phyloP scores from a whole-genome alignment of 2,329 filamentous ascomycete genomes.

The Zymoseptoria brevis region DNA sequence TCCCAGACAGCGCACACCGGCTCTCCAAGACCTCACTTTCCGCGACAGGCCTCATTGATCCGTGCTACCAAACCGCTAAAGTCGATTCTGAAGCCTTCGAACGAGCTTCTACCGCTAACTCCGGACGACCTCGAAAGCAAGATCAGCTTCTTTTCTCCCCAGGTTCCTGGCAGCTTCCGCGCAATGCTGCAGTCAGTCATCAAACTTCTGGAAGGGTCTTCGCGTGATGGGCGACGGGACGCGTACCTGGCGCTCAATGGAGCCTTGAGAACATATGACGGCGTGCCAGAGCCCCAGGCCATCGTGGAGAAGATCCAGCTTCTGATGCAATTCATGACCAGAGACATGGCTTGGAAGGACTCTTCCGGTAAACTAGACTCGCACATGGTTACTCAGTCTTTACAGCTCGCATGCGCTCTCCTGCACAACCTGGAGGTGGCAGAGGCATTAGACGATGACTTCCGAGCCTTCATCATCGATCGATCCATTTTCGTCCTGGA shows the following conservation, averaged over 20 bases:
- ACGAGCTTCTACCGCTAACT: conserved; percentile 31
- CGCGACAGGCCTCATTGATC: conserved; percentile 32
- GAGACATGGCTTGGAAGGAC: conserved; percentile 63
- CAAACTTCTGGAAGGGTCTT: conserved; percentile 68
- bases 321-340: conserved; percentile 72
- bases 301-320: conserved; percentile 68
- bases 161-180: conserved; percentile 53
- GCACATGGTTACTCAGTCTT: conserved; percentile 66
- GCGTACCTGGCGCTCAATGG: conserved; percentile 75
- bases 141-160: conserved; percentile 36
- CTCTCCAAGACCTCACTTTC: conserved; percentile 33
- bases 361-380: conserved; percentile 46
- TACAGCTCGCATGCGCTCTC: conserved; percentile 70
- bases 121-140: conserved; percentile 33
- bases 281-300: conserved; percentile 65
- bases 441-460: conserved; percentile 65
- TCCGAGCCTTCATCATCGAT: conserved; percentile 71
- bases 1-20: conserved; percentile 14
- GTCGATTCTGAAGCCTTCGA: conserved; percentile 72
- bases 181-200: conserved; percentile 80
- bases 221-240: conserved; percentile 67
- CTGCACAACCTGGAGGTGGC: conserved; percentile 66
- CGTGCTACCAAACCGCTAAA: conserved; percentile 52
- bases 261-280: conserved; percentile 72
- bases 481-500: conserved; percentile 68